A percentile compares a stretch with the other conserved stretches of the same genome.
These are phyloP conservation scores for Pelargonium myrrhifolium DNA, from an alignment of 441 rosid species.

Conservation along the genomic window DNA sequence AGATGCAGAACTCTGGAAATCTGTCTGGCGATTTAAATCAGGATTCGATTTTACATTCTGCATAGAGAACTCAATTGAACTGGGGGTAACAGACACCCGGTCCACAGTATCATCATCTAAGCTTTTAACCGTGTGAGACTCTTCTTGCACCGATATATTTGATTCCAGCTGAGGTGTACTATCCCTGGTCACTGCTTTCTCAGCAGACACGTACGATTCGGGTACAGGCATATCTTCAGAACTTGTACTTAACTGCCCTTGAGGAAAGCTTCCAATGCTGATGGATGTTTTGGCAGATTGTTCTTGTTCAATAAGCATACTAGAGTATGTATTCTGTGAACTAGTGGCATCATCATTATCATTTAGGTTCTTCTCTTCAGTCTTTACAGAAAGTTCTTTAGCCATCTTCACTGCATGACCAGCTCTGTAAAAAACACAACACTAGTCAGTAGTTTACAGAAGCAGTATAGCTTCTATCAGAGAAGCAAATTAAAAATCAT, in stretches of 20 bases:
- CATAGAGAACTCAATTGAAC: conserved; percentile 45
- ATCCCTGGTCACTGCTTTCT: conserved; percentile 42
- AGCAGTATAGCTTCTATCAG: conserved; percentile 6
- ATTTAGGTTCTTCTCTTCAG: conserved; percentile 77
- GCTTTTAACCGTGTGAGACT: conserved; percentile 42
- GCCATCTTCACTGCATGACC: conserved; percentile 89
- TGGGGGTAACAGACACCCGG: conserved; percentile 44
- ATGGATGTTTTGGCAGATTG: conserved; percentile 79
- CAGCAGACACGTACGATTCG: conserved; percentile 37
- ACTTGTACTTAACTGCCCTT: conserved; percentile 77
- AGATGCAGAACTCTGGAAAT: conserved; percentile 71
- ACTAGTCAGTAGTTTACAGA: conserved; percentile 11
- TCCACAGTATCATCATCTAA: conserved; percentile 45
- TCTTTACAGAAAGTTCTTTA: conserved; percentile 61
- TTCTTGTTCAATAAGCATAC: conserved; percentile 84
- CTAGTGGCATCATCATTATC: conserved; percentile 69
- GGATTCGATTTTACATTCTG: conserved; percentile 35
- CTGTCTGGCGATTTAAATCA: conserved; percentile 42
- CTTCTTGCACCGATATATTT: conserved; percentile 39
- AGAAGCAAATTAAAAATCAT: conserved; percentile 6
- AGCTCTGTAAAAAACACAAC: conserved; percentile 55
- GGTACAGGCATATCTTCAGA: conserved; percentile 64
- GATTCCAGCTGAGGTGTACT: conserved; percentile 39
- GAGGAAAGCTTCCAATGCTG: conserved; percentile 90
- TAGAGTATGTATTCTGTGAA: conserved; percentile 78